A percentile compares a stretch with the other conserved stretches of the same genome.
phyloP scores from a whole-genome alignment of 768 basidiomycete genomes.

The Naganishia onofrii region DNA sequence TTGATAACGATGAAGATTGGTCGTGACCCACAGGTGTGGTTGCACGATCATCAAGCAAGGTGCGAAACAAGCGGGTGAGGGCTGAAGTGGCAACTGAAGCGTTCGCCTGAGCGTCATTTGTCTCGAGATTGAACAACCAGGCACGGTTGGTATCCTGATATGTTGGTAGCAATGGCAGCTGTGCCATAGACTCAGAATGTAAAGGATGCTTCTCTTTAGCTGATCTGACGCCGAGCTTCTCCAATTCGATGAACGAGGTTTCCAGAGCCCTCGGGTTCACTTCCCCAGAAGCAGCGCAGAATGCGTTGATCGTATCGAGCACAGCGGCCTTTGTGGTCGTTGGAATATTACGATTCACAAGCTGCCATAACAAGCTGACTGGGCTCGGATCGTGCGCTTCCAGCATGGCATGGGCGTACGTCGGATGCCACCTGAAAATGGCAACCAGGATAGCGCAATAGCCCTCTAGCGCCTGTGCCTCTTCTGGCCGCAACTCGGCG shows the following conservation, averaged over 20 bases:
- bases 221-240: slow-evolving; percentile 8
- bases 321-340: slow-evolving; percentile 10
- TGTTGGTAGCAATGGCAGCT: not conserved
- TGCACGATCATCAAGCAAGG: slow-evolving; percentile 14
- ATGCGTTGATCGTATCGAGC: slow-evolving; percentile 24
- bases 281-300: slow-evolving; percentile 14
- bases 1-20: slow-evolving; percentile 1
- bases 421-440: slow-evolving; percentile 27
- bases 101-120: not conserved
- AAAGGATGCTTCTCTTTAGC: not conserved
- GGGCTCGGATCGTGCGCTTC: slow-evolving; percentile 3
- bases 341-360: slow-evolving; percentile 29
- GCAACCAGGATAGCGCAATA: slow-evolving; percentile 25
- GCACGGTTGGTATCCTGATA: slow-evolving; percentile 9
- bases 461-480: slow-evolving; percentile 16
- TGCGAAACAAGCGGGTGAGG: slow-evolving; percentile 16
- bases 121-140: slow-evolving; percentile 25
- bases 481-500: slow-evolving; percentile 21
- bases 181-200: not conserved
- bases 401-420: slow-evolving; percentile 13
- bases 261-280: slow-evolving; percentile 11
- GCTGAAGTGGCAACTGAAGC: slow-evolving; percentile 12
- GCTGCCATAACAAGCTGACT: slow-evolving; percentile 16
- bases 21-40: not conserved
- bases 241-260: slow-evolving; percentile 16